Percentiles rank a stretch among this genome's conserved stretches.
phyloP scores from a whole-genome alignment of 192 early-diverging fungal genomes.

The Gryganskiella cystojenkinii region DNA sequence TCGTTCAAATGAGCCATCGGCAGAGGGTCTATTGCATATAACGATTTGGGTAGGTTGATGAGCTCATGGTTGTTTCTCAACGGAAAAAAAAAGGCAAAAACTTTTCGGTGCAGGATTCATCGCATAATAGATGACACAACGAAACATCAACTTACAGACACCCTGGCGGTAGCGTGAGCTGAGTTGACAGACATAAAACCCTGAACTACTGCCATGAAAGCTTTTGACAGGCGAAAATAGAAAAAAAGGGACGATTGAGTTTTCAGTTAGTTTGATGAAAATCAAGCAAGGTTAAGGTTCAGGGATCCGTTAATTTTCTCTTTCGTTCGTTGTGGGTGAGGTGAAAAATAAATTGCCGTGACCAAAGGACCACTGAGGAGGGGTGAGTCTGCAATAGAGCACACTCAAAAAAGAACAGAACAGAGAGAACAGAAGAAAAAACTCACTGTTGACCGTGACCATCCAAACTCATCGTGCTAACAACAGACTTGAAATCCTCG shows the following conservation, averaged over 20 bases:
- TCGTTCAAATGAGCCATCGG: conserved; percentile 53
- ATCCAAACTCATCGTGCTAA: conserved; percentile 77
- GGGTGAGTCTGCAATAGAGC: background rate
- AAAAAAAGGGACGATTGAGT: background rate
- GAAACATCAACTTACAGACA: conserved; percentile 32
- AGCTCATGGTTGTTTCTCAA: background rate
- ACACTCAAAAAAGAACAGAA: background rate
- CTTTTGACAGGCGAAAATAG: conserved; percentile 23
- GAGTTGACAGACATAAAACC: conserved; percentile 78
- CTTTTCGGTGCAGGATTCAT: background rate
- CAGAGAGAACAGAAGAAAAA: background rate
- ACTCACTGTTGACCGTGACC: conserved; percentile 70
- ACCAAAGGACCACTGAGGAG: background rate
- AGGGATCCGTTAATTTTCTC: too few species aligned
- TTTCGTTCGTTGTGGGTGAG: background rate
- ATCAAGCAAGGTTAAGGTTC: too few species aligned
- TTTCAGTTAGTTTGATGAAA: too few species aligned
- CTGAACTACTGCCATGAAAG: conserved; percentile 80
- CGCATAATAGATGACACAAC: background rate
- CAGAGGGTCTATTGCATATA: conserved; percentile 28
- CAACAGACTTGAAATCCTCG: conserved; percentile 64
- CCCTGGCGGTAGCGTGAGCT: conserved; percentile 68
- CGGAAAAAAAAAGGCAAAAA: background rate
- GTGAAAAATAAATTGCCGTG: background rate
- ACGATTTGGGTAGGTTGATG: background rate